These are phyloP conservation scores for Saccharomycopsis lassenensis DNA, from an alignment of 805 yeast species.

Conservation along the genomic window DNA sequence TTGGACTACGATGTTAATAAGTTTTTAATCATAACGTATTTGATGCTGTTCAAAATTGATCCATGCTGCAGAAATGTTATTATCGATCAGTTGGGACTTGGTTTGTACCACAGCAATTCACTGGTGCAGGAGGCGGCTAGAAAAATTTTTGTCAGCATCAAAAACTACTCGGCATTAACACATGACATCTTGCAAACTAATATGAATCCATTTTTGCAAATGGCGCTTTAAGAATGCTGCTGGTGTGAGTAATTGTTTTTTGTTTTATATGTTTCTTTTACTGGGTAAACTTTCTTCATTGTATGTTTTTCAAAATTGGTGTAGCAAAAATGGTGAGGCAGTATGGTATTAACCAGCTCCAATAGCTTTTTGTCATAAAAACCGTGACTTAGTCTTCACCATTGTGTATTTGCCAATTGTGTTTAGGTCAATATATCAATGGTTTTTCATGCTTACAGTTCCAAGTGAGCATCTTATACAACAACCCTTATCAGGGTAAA, in stretches of 20 bases:
- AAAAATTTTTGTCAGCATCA: slow-evolving; percentile 2
- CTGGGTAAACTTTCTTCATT: neutral
- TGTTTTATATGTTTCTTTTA: neutral
- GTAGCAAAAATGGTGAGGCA: too few species aligned
- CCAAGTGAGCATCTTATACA: neutral
- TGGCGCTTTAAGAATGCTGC: slow-evolving; percentile 2
- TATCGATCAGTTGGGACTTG: too few species aligned
- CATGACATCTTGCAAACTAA: slow-evolving; percentile 6
- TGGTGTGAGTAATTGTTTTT: neutral
- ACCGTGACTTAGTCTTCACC: too few species aligned
- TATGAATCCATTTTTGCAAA: slow-evolving; percentile 9
- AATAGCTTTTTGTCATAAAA: too few species aligned
- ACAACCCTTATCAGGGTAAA: too few species aligned
- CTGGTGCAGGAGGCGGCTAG: slow-evolving; percentile 1
- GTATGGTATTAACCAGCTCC: too few species aligned
- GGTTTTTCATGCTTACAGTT: neutral
- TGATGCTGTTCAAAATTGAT: slow-evolving; percentile 25
- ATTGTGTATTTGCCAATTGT: neutral
- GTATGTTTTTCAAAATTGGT: too few species aligned
- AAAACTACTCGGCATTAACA: too few species aligned
- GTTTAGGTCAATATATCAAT: neutral
- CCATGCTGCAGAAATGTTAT: too few species aligned
- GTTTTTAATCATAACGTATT: slow-evolving; percentile 24
- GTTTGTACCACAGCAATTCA: slow-evolving; percentile 31
- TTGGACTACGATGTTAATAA: too few species aligned